Evolutionary conservation across 2,329 filamentous ascomycete genomes (phyloP).

Genomic region (Fusarium sp.): DNA sequence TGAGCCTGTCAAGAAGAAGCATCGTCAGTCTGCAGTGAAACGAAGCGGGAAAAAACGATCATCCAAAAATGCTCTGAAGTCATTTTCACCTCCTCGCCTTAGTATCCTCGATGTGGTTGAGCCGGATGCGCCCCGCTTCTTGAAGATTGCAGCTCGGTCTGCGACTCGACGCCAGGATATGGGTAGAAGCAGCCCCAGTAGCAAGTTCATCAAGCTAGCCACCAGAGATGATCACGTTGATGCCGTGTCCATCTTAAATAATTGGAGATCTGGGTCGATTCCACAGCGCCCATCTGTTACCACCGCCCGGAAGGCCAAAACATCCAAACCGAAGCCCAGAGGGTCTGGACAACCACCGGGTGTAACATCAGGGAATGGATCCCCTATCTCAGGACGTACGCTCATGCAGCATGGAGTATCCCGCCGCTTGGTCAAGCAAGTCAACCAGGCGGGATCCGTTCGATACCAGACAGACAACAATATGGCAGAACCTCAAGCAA

Average conservation of each 20-base stretch:
- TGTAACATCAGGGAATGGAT: conserved; percentile 44
- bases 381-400: conserved; percentile 5
- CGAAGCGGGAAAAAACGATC: conserved; percentile 18
- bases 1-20: conserved; percentile 31
- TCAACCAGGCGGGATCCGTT: conserved; percentile 45
- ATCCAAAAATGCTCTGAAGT: conserved; percentile 7
- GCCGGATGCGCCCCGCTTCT: conserved; percentile 65
- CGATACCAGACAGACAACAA: conserved; percentile 39
- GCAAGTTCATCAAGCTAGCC: conserved; percentile 70
- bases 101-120: conserved; percentile 72
- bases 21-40: conserved; percentile 24
- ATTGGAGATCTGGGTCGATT: conserved; percentile 68
- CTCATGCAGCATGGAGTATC: conserved; percentile 13
- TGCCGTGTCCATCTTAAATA: conserved; percentile 62
- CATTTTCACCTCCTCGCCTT: conserved; percentile 58
- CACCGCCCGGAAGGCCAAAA: conserved; percentile 35
- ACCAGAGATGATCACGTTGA: conserved; percentile 71
- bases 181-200: conserved; percentile 66
- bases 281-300: conserved; percentile 55
- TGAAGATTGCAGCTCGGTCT: conserved; percentile 71
- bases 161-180: conserved; percentile 60
- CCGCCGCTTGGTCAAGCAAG: conserved; percentile 49
- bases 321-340: conserved; percentile 15
- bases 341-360: conserved; percentile 28
- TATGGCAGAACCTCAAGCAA: neutral